Evolutionary conservation across 2,329 filamentous ascomycete species (phyloP).

Genomic region (Blastomyces parvus): DNA sequence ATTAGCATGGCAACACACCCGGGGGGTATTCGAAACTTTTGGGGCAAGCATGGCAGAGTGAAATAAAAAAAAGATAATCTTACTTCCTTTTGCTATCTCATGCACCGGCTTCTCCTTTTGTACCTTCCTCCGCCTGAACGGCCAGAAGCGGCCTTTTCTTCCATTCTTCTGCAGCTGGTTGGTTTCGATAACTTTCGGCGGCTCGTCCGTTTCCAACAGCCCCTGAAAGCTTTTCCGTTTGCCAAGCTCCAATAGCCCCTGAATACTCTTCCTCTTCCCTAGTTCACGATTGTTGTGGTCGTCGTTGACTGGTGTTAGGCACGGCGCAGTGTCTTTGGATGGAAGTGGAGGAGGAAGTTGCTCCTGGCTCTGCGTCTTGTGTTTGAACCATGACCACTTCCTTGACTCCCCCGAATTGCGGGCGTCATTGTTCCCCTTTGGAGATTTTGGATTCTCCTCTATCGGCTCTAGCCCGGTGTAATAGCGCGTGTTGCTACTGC

Average conservation of each 20-base stretch:
- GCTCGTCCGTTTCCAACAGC: not conserved
- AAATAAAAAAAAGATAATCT: constrained; percentile 16
- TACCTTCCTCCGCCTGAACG: constrained; percentile 43
- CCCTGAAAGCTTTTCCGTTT: not conserved
- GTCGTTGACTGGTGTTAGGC: constrained; percentile 15
- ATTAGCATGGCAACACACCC: not conserved
- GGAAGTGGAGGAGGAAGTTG: constrained; percentile 18
- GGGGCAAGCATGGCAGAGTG: not conserved
- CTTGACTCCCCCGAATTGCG: constrained; percentile 25
- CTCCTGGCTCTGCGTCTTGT: constrained; percentile 22
- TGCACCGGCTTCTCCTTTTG: constrained; percentile 26
- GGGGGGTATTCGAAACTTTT: not conserved
- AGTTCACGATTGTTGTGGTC: not conserved
- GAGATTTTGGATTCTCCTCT: constrained; percentile 32
- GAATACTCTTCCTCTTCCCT: not conserved
- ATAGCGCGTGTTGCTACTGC: constrained; percentile 15
- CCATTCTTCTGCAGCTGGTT: constrained; percentile 10
- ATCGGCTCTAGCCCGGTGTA: constrained; percentile 35
- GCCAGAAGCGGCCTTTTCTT: constrained; percentile 42
- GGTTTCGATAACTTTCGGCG: not conserved
- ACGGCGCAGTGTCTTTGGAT: constrained; percentile 20
- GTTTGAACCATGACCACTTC: constrained; percentile 42
- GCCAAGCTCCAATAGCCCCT: not conserved
- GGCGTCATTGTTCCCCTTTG: constrained; percentile 20
- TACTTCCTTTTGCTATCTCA: constrained; percentile 32